A percentile compares a stretch with the other conserved stretches of the same genome.
Conservation (phyloP, 129 eudicot species). For the Centella asiatica region DNA sequence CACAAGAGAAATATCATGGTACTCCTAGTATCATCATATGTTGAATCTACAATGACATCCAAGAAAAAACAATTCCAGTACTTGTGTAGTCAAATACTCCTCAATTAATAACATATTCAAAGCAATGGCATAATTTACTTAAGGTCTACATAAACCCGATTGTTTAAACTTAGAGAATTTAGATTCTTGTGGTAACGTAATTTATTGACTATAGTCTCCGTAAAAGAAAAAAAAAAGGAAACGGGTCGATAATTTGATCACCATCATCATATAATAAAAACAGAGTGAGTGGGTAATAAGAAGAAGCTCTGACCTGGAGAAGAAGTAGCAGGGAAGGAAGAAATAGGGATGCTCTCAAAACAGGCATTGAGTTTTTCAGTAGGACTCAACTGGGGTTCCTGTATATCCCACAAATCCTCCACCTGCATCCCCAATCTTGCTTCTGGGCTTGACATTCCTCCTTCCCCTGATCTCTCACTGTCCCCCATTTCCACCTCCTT, state of each 20-base stretch:
- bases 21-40: not conserved
- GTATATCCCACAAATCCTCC: slow-evolving; percentile 81
- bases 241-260: no score
- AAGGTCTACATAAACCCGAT: no score
- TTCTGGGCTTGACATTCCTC: slow-evolving; percentile 40
- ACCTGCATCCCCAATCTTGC: slow-evolving; percentile 80
- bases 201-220: no score
- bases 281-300: not conserved
- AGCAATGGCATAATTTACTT: no score
- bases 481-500: slow-evolving; percentile 26
- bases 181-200: no score
- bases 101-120: no score
- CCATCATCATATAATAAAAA: no score
- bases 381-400: slow-evolving; percentile 74
- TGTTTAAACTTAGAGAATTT: no score
- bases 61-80: not conserved
- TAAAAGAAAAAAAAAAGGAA: no score
- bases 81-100: no score
- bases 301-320: not conserved
- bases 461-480: slow-evolving; percentile 30
- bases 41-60: not conserved
- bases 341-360: slow-evolving; percentile 82
- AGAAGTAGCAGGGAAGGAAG: slow-evolving; percentile 74
- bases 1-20: not conserved
- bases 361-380: slow-evolving; percentile 94